Conservation (phyloP, 106 monocot species). For the Vanilla planifolia region DNA sequence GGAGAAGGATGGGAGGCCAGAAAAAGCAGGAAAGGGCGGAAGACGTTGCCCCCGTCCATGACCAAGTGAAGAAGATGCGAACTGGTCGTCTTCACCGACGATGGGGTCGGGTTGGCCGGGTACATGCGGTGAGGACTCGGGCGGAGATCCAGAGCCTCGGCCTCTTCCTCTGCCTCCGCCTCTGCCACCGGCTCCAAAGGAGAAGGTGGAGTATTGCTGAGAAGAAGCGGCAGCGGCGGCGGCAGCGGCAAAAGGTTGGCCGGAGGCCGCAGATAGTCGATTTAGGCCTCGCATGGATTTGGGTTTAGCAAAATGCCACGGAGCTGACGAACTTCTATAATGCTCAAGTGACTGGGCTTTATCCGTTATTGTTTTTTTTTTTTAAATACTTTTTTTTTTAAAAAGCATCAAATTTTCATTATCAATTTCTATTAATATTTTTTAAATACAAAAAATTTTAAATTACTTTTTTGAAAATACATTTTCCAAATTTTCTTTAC, state of each 20-base stretch:
- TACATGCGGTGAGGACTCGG: background rate
- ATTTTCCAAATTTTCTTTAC: too few species aligned
- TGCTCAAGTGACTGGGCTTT: too few species aligned
- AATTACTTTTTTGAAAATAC: too few species aligned
- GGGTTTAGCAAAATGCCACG: too few species aligned
- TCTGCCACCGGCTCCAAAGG: constrained; percentile 21
- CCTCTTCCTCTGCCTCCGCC: constrained; percentile 38
- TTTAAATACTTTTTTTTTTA: too few species aligned
- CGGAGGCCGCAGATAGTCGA: constrained; percentile 8
- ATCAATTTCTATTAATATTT: too few species aligned
- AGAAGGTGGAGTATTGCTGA: constrained; percentile 14
- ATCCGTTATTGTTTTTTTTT: too few species aligned
- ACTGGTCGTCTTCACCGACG: background rate
- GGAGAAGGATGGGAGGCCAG: constrained; percentile 14
- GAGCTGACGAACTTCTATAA: too few species aligned
- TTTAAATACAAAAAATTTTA: too few species aligned
- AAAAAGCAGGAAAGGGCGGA: constrained; percentile 12
- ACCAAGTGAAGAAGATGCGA: constrained; percentile 23
- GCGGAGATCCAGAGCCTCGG: constrained; percentile 11
- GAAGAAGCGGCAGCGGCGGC: background rate
- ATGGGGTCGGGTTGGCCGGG: constrained; percentile 11
- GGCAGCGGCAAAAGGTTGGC: constrained; percentile 17
- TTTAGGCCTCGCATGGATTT: constrained; percentile 4
- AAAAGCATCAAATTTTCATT: too few species aligned
- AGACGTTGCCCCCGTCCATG: constrained; percentile 24